These are phyloP conservation scores for Amaranthus hypochondriacus DNA, from an alignment of 148 eudicot species.

Conservation along the genomic window DNA sequence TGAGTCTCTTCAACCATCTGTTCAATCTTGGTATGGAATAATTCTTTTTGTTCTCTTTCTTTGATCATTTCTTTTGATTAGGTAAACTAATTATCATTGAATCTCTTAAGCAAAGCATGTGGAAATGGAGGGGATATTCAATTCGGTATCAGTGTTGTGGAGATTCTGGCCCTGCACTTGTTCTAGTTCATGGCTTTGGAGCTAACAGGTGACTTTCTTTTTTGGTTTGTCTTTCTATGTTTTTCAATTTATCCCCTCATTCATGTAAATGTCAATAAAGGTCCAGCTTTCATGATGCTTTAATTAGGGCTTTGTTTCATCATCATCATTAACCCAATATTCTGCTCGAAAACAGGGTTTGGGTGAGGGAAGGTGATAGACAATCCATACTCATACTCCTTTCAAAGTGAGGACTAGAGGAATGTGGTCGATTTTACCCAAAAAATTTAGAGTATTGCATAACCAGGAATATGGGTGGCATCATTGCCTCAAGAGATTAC, in stretches of 20 bases:
- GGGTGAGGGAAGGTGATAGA: too few species aligned
- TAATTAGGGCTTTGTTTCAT: too few species aligned
- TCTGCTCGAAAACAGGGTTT: too few species aligned
- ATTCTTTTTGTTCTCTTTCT: neutral
- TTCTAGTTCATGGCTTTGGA: conserved; percentile 92
- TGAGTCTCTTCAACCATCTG: neutral
- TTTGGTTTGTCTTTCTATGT: neutral
- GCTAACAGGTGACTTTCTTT: conserved; percentile 77
- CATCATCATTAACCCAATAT: too few species aligned
- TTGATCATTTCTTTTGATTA: neutral
- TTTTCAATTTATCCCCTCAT: neutral
- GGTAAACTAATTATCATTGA: neutral
- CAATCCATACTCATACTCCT: too few species aligned
- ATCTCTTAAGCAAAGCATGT: conserved; percentile 29
- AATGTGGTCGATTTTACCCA: too few species aligned
- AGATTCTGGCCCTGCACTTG: conserved; percentile 67
- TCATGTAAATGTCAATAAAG: neutral
- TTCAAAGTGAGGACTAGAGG: too few species aligned
- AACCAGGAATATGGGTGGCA: too few species aligned
- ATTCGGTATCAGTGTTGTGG: conserved; percentile 86
- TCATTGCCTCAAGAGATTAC: too few species aligned
- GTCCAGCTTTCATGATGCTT: too few species aligned
- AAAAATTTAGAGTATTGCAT: too few species aligned
- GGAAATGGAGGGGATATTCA: conserved; percentile 91
- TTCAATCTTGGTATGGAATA: conserved; percentile 7